Evolutionary conservation across 2,329 filamentous ascomycete genomes (phyloP).

Genomic region (Ceratocystis ficicola): DNA sequence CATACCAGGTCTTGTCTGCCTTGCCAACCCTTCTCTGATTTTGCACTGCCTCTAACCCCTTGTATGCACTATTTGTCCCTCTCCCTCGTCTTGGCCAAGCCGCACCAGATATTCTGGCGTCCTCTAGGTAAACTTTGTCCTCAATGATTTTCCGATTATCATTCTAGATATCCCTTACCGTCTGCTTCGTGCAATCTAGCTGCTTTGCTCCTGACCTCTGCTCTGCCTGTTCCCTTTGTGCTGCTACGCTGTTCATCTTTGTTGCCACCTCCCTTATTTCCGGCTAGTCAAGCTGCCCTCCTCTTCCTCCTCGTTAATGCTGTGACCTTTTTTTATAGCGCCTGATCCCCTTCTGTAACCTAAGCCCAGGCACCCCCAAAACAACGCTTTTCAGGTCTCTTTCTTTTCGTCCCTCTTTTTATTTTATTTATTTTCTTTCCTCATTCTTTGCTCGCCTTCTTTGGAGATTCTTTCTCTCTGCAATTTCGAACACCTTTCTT

Average conservation of each 20-base stretch:
- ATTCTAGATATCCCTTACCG: neutral
- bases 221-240: neutral
- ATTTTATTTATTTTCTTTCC: neutral
- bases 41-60: constrained; percentile 5
- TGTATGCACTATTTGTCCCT: neutral
- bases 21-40: too few species aligned
- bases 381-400: neutral
- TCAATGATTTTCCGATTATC: neutral
- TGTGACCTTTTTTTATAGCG: constrained; percentile 6
- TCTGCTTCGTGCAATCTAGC: neutral
- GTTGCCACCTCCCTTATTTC: constrained; percentile 5
- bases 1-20: too few species aligned
- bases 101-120: too few species aligned
- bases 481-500: neutral
- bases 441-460: neutral
- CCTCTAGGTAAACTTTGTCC: neutral
- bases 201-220: neutral
- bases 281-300: neutral
- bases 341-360: constrained; percentile 10
- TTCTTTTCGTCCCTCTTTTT: neutral
- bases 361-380: constrained; percentile 1
- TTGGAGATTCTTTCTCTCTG: neutral
- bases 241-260: neutral
- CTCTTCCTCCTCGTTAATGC: constrained; percentile 1
- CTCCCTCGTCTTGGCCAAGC: too few species aligned